Base-by-base conservation (phyloP, 2,329 filamentous ascomycete species). In the Beauveria brongniartii region DNA sequence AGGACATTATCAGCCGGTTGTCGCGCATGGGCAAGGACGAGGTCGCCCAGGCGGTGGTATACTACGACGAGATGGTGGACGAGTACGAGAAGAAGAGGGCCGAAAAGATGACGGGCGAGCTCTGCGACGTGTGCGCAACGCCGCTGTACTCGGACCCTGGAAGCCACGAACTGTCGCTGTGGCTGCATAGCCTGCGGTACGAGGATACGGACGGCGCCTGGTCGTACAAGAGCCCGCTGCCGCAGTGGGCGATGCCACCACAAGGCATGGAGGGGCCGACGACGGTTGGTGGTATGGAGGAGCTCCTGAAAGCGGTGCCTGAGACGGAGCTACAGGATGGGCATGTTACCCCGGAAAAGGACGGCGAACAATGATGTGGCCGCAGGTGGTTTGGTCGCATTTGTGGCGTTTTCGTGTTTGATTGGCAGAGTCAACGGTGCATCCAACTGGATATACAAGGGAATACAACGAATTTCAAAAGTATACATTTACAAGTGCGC, bases 21-120 rank as follows among this genome's bases (percentile, higher is more conserved):
- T 86, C 87, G 37, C 85, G 87, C 37, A 97, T 99, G 91, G 94
- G 94, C 66, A 97, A 97, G 74, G 87, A 92, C 18, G 92, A 99
- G 67, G 85, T 93, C 9, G 91, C 93, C 1, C 89, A 96, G 69
- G 92, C 94, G 0, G 88, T 95, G 20, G 90, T 91, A 1, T 97
- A 97, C 74, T 90, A 97, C 70, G 91, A 97, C 70, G 91, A 94
- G 67, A 92, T 97, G 85, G 88, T 97, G 43, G 89, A 92, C 66
- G 82, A 88, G 60, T 97, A 97, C 73, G 86, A 96, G 70, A 91
- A 92, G 75, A 85, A 87, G 68, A 92, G 93, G 68, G 93, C 92
- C 1, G 94, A 99, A 78, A 92, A 91, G 72, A 89, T 97, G 82
- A 95, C 92, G 1, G 94, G 94, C 14, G 80, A 92, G 69, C 76